A percentile compares a stretch with the other conserved stretches of the same genome.
Evolutionary conservation across 2,329 filamentous ascomycete genomes (phyloP).

Genomic region (Aspergillus sp.): DNA sequence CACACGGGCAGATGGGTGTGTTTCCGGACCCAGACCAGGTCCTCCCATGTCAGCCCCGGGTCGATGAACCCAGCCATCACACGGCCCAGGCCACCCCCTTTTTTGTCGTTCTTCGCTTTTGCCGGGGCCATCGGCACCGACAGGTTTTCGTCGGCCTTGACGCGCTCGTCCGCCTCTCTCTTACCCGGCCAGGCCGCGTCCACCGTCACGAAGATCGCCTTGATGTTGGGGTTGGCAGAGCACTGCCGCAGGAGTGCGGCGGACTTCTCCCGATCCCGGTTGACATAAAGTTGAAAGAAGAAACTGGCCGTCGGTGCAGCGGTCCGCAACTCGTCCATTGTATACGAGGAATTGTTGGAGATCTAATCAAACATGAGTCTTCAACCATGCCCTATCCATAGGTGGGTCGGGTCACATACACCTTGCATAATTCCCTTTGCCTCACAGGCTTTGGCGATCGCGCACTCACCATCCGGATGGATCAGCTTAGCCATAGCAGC

Average conservation of each 20-base stretch:
- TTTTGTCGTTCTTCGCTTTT: slow-evolving; percentile 49
- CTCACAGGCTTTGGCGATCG: slow-evolving; percentile 54
- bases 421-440: slow-evolving; percentile 57
- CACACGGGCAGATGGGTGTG: slow-evolving; percentile 53
- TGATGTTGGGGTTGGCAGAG: slow-evolving; percentile 41
- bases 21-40: slow-evolving; percentile 53
- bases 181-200: slow-evolving; percentile 56
- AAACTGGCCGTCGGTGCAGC: slow-evolving; percentile 43
- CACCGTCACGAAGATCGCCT: slow-evolving; percentile 53
- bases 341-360: slow-evolving; percentile 61
- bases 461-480: slow-evolving; percentile 64
- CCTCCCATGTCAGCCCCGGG: slow-evolving; percentile 52
- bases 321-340: slow-evolving; percentile 54
- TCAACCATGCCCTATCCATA: not conserved
- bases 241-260: slow-evolving; percentile 45
- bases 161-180: slow-evolving; percentile 57
- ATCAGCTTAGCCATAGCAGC: slow-evolving; percentile 64
- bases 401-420: slow-evolving; percentile 24
- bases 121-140: slow-evolving; percentile 46
- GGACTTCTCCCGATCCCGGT: slow-evolving; percentile 51
- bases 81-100: slow-evolving; percentile 53
- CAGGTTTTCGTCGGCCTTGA: slow-evolving; percentile 47
- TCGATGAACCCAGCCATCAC: slow-evolving; percentile 56
- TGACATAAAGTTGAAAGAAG: slow-evolving; percentile 59
- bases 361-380: slow-evolving; percentile 37